Evolutionary conservation across 768 basidiomycete genomes (phyloP).

Genomic region (Trametes meyenii): DNA sequence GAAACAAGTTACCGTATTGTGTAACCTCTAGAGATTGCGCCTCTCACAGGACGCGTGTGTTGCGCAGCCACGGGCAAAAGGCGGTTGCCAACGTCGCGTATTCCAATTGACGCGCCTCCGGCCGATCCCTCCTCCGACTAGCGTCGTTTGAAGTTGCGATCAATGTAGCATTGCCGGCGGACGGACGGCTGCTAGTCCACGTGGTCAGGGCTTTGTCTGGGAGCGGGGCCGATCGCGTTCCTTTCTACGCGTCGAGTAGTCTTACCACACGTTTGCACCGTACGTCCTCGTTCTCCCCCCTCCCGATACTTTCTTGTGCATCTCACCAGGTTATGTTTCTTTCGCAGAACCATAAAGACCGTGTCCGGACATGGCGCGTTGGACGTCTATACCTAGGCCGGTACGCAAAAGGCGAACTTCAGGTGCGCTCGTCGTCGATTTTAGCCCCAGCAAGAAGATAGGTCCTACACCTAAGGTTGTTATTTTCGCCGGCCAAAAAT

Average conservation of each 20-base stretch:
- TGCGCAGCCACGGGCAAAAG: neutral
- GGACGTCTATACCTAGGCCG: neutral
- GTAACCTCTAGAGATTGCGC: neutral
- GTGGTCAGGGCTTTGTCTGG: constrained; percentile 7
- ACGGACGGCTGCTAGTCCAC: constrained; percentile 2
- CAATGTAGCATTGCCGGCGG: neutral
- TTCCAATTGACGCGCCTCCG: constrained; percentile 2
- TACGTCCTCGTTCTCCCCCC: neutral
- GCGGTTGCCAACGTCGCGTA: neutral
- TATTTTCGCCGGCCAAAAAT: constrained; percentile 28
- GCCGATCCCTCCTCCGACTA: constrained; percentile 1
- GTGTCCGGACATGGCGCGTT: constrained; percentile 5
- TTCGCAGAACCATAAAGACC: neutral
- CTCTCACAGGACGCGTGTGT: neutral
- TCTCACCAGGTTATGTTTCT: neutral
- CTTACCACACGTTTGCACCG: neutral
- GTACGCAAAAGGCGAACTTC: neutral
- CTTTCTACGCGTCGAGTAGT: neutral
- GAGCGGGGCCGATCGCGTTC: neutral
- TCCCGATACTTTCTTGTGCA: neutral
- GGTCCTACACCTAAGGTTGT: constrained; percentile 17
- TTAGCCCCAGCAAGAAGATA: constrained; percentile 6
- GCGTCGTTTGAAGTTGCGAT: constrained; percentile 6
- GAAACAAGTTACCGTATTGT: neutral
- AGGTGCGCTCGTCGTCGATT: constrained; percentile 10